Evolutionary conservation across 208 protist genomes (phyloP).

Genomic region (Crithidia mellificae): DNA sequence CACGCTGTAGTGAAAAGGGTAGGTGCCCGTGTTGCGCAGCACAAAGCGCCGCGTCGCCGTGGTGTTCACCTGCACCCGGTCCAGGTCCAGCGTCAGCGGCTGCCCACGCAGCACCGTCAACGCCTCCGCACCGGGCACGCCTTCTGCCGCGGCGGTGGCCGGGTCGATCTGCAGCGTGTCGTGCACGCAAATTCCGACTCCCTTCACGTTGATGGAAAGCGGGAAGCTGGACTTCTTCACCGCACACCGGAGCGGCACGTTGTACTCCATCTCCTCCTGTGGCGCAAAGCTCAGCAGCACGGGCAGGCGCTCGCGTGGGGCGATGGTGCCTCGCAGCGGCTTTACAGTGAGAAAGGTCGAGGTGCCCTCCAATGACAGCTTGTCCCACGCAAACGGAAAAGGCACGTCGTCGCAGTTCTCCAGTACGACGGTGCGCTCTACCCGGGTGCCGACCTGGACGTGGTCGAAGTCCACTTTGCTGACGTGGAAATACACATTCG

Average conservation of each 20-base stretch:
- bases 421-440: constrained; percentile 82
- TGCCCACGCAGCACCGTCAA: constrained; percentile 42
- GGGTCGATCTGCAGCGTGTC: constrained; percentile 79
- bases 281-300: constrained; percentile 88
- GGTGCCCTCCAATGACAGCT: constrained; percentile 43
- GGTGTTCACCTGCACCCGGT: constrained; percentile 93
- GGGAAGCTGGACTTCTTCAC: constrained; percentile 92
- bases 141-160: neutral
- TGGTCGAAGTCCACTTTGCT: constrained; percentile 93
- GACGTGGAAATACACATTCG: constrained; percentile 88
- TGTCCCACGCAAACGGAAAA: constrained; percentile 93
- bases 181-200: constrained; percentile 93
- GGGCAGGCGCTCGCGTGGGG: constrained; percentile 64
- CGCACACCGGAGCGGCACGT: constrained; percentile 89
- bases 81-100: constrained; percentile 79
- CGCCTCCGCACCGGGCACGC: constrained; percentile 19
- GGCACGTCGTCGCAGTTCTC: constrained; percentile 94
- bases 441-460: constrained; percentile 80
- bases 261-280: constrained; percentile 91
- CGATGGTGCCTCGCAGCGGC: constrained; percentile 83
- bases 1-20: constrained; percentile 87
- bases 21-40: constrained; percentile 90
- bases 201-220: constrained; percentile 96
- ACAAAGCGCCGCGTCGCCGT: constrained; percentile 68
- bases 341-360: constrained; percentile 68